A percentile compares a stretch with the other conserved stretches of the same genome.
Evolutionary conservation across 805 yeast genomes (phyloP).

Genomic region (Ogataea philodendri): DNA sequence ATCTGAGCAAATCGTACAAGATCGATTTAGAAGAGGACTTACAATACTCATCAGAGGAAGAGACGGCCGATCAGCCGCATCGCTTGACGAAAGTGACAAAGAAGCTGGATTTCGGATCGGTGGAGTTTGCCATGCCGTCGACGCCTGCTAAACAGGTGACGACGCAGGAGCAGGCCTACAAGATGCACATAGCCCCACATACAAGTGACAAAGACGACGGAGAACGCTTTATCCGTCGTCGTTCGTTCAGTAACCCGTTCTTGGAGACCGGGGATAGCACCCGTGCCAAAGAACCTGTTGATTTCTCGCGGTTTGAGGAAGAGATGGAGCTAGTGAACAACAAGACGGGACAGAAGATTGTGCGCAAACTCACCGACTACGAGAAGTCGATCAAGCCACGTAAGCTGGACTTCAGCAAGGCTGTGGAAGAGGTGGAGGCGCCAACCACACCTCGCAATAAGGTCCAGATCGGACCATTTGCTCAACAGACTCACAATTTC

Average conservation of each 20-base stretch:
- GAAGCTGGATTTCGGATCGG: constrained; percentile 19
- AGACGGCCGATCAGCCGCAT: constrained; percentile 14
- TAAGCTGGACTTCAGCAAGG: constrained; percentile 31
- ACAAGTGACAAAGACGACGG: constrained; percentile 23
- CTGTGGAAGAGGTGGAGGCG: constrained; percentile 1
- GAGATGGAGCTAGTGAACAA: constrained; percentile 42
- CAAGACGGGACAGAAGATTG: constrained; percentile 40
- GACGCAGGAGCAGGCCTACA: constrained; percentile 33
- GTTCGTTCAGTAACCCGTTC: constrained; percentile 33
- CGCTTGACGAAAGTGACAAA: constrained; percentile 20
- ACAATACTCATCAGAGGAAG: constrained; percentile 23
- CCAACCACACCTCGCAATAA: constrained; percentile 22
- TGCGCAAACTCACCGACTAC: constrained; percentile 30
- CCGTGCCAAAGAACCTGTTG: constrained; percentile 1
- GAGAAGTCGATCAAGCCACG: constrained; percentile 41
- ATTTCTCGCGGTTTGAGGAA: constrained; percentile 31
- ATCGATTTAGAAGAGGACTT: constrained; percentile 25
- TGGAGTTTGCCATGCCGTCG: constrained; percentile 21
- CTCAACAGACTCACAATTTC: constrained; percentile 2
- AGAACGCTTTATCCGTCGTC: constrained; percentile 18
- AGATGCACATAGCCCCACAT: constrained; percentile 25
- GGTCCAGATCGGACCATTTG: constrained; percentile 13
- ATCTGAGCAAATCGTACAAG: constrained; percentile 22
- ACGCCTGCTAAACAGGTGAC: constrained; percentile 40
- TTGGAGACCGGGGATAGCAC: constrained; percentile 8